Base-by-base conservation (phyloP, 2,329 filamentous ascomycete species). In the Botrytis squamosa region DNA sequence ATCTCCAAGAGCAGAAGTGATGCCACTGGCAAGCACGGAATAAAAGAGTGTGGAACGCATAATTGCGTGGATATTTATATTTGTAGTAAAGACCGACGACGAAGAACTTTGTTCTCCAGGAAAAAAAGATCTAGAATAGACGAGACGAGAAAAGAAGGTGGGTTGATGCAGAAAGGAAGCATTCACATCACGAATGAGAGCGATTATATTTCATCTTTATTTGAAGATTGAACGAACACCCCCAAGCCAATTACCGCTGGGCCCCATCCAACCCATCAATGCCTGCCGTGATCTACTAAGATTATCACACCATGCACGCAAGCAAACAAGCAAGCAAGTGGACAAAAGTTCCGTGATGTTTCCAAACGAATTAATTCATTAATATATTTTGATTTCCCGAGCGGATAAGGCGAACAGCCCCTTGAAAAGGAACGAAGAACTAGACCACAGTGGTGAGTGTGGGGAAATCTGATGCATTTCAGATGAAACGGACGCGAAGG, bases 31-130 rank as follows among this genome's bases (percentile, higher is more conserved):
- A 72, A 78, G n/a, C 74, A 77, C 49, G 29, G 75, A 74, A 33
- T 74, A 76, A 76, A 77, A 52, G 71, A 77, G 67, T 73, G 76
- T 75, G 66, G 75, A 75, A 75, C 70, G 77, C 77, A 79, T 72
- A 12, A 59, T 72, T 67, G 49, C 62, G 62, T 49, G 20, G 20
- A 4, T 72, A 7, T 71, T 0, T 57, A 29, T 3, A 57, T 70
- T 74, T 22, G 36, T 55, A 29, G 60, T 65, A 57, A 75, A 73
- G 74, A 65, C 42, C n/a, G 60, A 64, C 46, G 44, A 22, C 33
- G 62, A 66, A 44, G 36, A 71, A 67, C 49, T 59, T 25, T 22
- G 38, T 67, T 67, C 42, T 55, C 46, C 40, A 67, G 38, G 62
- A n/a, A 67, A 25, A 33, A 67, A 67, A 29, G 49, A 40, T 38